Evolutionary conservation across 495 filamentous ascomycete species (phyloP).

Genomic region (Mytilinidion resinicola): DNA sequence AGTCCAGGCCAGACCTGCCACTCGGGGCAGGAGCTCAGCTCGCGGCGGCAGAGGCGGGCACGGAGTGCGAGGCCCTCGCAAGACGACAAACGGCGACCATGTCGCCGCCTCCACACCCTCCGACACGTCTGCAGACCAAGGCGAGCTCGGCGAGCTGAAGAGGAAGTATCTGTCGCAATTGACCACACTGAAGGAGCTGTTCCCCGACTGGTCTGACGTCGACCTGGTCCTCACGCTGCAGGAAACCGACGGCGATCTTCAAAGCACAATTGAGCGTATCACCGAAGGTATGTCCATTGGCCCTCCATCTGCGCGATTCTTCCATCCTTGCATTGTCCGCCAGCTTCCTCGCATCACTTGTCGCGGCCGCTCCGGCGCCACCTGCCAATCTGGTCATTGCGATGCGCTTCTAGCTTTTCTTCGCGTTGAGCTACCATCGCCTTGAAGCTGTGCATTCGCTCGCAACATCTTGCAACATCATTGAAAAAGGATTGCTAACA

Average conservation of each 20-base stretch:
- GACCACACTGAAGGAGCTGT: conserved; percentile 76
- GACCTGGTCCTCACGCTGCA: conserved; percentile 86
- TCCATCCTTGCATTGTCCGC: background rate
- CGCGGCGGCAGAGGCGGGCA: conserved; percentile 80
- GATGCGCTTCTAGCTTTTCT: no score
- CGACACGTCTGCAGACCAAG: conserved; percentile 68
- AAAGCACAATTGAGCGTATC: conserved; percentile 79
- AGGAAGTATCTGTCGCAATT: conserved; percentile 73
- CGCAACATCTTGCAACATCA: background rate
- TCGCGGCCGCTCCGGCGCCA: no score
- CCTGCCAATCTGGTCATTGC: no score
- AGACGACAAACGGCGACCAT: conserved; percentile 63
- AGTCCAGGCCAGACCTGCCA: conserved; percentile 71
- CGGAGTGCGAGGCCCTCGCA: conserved; percentile 55
- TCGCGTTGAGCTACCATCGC: no score
- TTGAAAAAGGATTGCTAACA: conserved; percentile 5
- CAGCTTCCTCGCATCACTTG: no score
- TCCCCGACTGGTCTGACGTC: conserved; percentile 85
- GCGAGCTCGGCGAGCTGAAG: conserved; percentile 87
- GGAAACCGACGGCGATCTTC: conserved; percentile 85
- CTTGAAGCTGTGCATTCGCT: no score
- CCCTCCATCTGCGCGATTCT: background rate
- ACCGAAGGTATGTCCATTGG: conserved; percentile 63
- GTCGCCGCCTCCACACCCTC: conserved; percentile 41
- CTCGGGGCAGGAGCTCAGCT: conserved; percentile 73